phyloP scores from a whole-genome alignment of 495 filamentous ascomycete species.

The Aspergillus homomorphus region DNA sequence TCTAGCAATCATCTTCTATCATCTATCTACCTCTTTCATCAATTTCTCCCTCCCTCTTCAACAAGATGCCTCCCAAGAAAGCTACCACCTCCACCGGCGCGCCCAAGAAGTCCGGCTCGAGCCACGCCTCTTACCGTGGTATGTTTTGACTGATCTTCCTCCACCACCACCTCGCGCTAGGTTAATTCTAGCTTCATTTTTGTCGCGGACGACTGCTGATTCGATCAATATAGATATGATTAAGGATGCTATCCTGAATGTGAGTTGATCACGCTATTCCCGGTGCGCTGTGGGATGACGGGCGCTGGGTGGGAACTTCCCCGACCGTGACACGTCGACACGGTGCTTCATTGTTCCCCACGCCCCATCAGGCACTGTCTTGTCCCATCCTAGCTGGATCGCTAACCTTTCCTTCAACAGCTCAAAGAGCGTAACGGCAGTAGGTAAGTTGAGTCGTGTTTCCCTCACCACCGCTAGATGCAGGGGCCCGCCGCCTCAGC shows the following conservation, averaged over 20 bases:
- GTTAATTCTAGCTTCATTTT: constrained; percentile 23
- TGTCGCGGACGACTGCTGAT: constrained; percentile 52
- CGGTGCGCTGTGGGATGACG: constrained; percentile 32
- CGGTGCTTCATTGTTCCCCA: constrained; percentile 24
- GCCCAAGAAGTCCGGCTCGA: constrained; percentile 34
- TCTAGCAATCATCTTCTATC: constrained; percentile 14
- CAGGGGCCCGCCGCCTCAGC: constrained; percentile 13
- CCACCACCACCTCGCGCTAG: constrained; percentile 45
- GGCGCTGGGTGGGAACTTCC: constrained; percentile 28
- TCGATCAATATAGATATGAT: constrained; percentile 59
- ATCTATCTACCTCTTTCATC: constrained; percentile 17
- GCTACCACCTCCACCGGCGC: constrained; percentile 23
- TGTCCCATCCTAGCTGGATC: constrained; percentile 21
- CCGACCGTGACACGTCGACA: constrained; percentile 46
- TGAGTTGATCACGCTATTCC: constrained; percentile 51
- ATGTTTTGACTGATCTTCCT: constrained; percentile 45
- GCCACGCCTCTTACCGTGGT: constrained; percentile 62
- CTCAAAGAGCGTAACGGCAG: constrained; percentile 64
- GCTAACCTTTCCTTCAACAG: constrained; percentile 43
- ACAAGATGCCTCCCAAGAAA: constrained; percentile 56
- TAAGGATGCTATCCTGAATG: constrained; percentile 64
- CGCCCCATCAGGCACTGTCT: constrained; percentile 18
- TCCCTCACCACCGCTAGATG: constrained; percentile 11
- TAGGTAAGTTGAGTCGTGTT: constrained; percentile 49
- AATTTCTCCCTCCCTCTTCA: constrained; percentile 18